Conservation (phyloP, 2,329 filamentous ascomycete species). For the Myriosclerotinia curreyana region DNA sequence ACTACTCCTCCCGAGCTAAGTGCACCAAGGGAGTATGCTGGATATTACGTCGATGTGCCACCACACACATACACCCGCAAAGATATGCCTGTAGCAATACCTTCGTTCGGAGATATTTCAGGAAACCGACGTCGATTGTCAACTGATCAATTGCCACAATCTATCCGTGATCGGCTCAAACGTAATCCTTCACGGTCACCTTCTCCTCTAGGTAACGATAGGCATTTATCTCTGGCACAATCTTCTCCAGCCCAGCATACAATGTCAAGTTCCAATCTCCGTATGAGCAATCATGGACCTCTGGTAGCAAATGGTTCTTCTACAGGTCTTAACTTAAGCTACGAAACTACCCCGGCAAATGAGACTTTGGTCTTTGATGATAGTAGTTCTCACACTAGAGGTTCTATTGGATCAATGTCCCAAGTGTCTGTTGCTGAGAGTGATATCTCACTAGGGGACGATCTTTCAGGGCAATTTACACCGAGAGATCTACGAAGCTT, state of each 20-base stretch:
- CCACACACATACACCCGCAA: constrained; percentile 27
- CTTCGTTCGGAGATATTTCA: constrained; percentile 38
- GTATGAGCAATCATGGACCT: constrained; percentile 35
- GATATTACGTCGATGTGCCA: constrained; percentile 38
- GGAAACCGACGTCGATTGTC: constrained; percentile 35
- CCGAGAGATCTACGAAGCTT: constrained; percentile 31
- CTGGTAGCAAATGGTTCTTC: constrained; percentile 37
- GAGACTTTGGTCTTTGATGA: constrained; percentile 34
- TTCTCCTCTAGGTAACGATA: constrained; percentile 39
- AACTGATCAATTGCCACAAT: constrained; percentile 39
- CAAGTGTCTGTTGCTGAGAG: constrained; percentile 32
- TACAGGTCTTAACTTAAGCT: background rate
- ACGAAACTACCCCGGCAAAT: constrained; percentile 26
- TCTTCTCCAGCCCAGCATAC: constrained; percentile 34
- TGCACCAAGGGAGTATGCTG: constrained; percentile 38
- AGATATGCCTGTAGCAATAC: constrained; percentile 34
- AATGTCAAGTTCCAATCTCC: constrained; percentile 33
- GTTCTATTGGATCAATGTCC: constrained; percentile 35
- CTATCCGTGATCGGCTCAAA: constrained; percentile 37
- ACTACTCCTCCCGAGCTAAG: constrained; percentile 34
- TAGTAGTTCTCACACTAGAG: constrained; percentile 25
- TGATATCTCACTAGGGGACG: constrained; percentile 31
- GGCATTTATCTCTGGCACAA: constrained; percentile 34
- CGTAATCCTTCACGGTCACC: constrained; percentile 38
- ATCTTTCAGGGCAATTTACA: constrained; percentile 32